Evolutionary conservation across 345 rosid species (phyloP).

Genomic region (Corymbia maculata): DNA sequence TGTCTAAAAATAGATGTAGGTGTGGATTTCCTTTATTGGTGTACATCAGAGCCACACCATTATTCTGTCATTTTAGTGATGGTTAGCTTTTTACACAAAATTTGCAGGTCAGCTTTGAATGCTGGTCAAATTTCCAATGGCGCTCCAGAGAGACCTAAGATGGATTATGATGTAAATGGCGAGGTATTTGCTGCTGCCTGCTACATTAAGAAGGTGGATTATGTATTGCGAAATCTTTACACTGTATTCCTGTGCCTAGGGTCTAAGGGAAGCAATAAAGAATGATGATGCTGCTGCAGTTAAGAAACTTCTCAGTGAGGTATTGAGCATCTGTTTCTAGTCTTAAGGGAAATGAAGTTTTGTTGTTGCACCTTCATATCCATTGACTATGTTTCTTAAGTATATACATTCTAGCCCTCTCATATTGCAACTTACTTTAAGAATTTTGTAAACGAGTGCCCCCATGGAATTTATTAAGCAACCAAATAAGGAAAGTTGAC

Average conservation of each 20-base stretch:
- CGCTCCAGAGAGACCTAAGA: constrained; percentile 33
- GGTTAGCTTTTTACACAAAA: constrained; percentile 6
- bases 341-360: not conserved
- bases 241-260: constrained; percentile 25
- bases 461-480: not conserved
- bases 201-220: not conserved
- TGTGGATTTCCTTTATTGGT: not conserved
- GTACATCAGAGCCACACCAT: not conserved
- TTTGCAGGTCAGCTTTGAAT: constrained; percentile 46
- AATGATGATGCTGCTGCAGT: constrained; percentile 74
- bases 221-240: not conserved
- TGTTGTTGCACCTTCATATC: not conserved
- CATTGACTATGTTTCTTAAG: not conserved
- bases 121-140: constrained; percentile 35
- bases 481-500: not conserved
- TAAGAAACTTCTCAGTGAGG: constrained; percentile 75
- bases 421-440: not conserved
- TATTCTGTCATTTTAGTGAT: not conserved
- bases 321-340: constrained; percentile 7
- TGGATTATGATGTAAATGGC: constrained; percentile 73
- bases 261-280: constrained; percentile 94
- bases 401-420: not conserved
- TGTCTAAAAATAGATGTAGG: not conserved
- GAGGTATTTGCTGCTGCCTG: constrained; percentile 45
- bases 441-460: not conserved